phyloP scores from a whole-genome alignment of 371 early-diverging fungal genomes.

The Blastocladiella emersonii region DNA sequence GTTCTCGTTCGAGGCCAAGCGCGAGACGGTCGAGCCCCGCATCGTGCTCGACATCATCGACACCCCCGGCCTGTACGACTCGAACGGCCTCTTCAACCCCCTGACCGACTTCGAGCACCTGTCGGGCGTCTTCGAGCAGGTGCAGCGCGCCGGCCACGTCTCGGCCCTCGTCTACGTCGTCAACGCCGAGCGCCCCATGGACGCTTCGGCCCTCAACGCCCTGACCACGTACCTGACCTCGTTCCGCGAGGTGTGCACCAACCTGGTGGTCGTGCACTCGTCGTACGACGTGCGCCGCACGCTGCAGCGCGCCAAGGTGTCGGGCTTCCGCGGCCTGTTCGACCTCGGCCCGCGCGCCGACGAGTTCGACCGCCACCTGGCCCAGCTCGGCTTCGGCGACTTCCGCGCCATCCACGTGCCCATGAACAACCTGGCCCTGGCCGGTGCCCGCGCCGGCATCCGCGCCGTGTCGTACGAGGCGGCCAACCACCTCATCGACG shows the following conservation, averaged over 20 bases:
- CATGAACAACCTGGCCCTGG: not conserved
- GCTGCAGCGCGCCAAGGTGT: not conserved
- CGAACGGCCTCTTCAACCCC: not conserved
- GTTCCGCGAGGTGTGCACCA: not conserved
- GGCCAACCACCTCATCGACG: not conserved
- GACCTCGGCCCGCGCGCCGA: not conserved
- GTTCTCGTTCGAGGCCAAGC: too few species aligned
- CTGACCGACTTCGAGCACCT: not conserved
- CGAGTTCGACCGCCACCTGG: conserved; percentile 1
- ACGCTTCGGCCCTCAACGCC: not conserved
- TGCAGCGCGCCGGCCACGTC: not conserved
- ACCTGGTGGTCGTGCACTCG: conserved; percentile 1
- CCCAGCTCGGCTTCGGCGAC: not conserved
- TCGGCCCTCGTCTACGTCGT: not conserved
- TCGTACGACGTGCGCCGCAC: not conserved
- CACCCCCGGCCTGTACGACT: not conserved
- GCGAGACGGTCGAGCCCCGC: not conserved
- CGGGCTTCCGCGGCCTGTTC: not conserved
- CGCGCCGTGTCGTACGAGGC: not conserved
- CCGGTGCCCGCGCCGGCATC: not conserved
- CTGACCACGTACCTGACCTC: not conserved
- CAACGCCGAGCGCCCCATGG: not conserved
- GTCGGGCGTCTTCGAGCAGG: not conserved
- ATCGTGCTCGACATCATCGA: not conserved
- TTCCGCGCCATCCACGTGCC: not conserved